Evolutionary conservation across 345 rosid genomes (phyloP).

Genomic region (Kernera saxatilis): DNA sequence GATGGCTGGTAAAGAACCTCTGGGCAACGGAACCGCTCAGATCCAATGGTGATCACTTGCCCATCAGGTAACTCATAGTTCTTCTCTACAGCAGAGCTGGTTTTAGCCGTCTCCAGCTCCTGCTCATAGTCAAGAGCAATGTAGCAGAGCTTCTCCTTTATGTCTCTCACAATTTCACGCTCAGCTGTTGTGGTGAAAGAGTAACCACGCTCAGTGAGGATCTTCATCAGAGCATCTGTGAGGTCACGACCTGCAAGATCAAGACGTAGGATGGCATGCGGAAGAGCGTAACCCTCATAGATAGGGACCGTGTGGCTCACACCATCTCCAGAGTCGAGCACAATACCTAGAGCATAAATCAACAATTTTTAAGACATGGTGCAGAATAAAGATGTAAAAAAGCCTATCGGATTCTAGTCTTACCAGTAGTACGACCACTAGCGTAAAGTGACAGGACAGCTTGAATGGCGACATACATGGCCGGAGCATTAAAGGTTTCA

Average conservation of each 20-base stretch:
- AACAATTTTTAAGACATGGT: background rate
- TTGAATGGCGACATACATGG: constrained; percentile 86
- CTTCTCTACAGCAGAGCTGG: constrained; percentile 77
- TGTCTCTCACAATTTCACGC: constrained; percentile 91
- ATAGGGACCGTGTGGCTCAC: constrained; percentile 84
- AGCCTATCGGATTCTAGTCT: background rate
- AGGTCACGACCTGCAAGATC: constrained; percentile 86
- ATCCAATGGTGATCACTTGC: constrained; percentile 88
- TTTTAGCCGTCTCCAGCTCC: constrained; percentile 79
- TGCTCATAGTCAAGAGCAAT: constrained; percentile 84
- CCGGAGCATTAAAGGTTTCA: constrained; percentile 81
- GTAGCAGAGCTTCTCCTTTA: constrained; percentile 83
- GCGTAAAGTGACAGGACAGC: constrained; percentile 89
- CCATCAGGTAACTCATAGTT: constrained; percentile 85
- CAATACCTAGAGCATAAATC: constrained; percentile 54
- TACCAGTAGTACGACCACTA: constrained; percentile 95
- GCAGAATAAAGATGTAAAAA: background rate
- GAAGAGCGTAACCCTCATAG: constrained; percentile 79
- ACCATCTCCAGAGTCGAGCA: constrained; percentile 86
- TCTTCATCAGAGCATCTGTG: constrained; percentile 74
- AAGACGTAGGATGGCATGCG: constrained; percentile 85
- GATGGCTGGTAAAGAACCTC: constrained; percentile 93
- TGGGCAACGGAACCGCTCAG: constrained; percentile 87
- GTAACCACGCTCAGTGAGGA: constrained; percentile 87
- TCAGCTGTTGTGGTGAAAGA: constrained; percentile 88